Conservation (phyloP, 257 asterid species). For the Thymus mandschuricus region DNA sequence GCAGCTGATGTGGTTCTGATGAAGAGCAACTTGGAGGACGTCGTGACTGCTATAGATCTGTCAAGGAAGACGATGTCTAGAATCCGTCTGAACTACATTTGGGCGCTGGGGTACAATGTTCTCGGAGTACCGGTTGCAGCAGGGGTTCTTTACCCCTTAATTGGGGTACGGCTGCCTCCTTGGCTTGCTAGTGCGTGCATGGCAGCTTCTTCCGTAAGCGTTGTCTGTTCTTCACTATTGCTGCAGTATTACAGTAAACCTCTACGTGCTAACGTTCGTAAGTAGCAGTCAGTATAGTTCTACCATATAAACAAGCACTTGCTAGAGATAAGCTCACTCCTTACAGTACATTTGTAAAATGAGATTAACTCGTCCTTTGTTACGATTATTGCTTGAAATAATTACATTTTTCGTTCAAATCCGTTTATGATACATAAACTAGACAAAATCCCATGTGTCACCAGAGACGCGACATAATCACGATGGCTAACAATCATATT, state of each 20-base stretch:
- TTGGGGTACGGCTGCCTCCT: conserved; percentile 85
- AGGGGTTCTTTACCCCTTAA: conserved; percentile 76
- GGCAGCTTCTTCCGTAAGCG: conserved; percentile 95
- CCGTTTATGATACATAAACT: too few species aligned
- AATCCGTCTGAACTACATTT: conserved; percentile 72
- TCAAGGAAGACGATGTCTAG: conserved; percentile 85
- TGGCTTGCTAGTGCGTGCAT: conserved; percentile 99
- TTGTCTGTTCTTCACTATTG: conserved; percentile 81
- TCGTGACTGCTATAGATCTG: conserved; percentile 82
- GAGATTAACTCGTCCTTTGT: too few species aligned
- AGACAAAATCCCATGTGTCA: too few species aligned
- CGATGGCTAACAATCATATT: too few species aligned
- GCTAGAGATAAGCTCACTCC: too few species aligned
- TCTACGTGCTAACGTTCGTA: conserved; percentile 30
- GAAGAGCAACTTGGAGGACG: conserved; percentile 88
- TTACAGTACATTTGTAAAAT: too few species aligned
- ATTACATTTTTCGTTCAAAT: too few species aligned
- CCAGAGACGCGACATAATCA: too few species aligned
- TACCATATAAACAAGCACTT: too few species aligned
- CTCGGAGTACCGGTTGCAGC: conserved; percentile 96
- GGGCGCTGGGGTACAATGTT: conserved; percentile 93
- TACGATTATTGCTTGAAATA: too few species aligned
- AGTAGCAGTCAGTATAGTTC: too few species aligned
- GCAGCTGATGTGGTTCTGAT: conserved; percentile 92
- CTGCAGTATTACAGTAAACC: conserved; percentile 86